Conservation (phyloP, 257 asterid species). For the Solanum gracilifrons region DNA sequence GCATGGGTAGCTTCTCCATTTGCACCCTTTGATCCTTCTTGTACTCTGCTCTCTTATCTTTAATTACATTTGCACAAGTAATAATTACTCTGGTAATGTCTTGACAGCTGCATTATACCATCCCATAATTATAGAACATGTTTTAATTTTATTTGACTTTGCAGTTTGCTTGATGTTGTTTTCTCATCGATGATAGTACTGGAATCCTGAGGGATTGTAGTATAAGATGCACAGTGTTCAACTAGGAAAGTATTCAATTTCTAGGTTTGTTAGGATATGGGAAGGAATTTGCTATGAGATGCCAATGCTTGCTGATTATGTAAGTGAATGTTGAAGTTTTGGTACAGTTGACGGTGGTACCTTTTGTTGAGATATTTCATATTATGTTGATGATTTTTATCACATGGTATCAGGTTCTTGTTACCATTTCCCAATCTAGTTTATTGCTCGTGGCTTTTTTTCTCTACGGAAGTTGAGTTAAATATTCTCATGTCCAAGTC, state of each 20-base stretch:
- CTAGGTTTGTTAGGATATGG: not conserved
- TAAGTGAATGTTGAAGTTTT: not conserved
- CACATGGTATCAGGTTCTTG: not conserved
- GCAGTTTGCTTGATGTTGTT: slow-evolving; percentile 25
- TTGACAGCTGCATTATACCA: not conserved
- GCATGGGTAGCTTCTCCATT: not conserved
- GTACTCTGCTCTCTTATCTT: not conserved
- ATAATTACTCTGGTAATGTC: not conserved
- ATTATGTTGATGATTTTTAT: not conserved
- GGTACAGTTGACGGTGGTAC: not conserved
- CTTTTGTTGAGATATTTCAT: not conserved
- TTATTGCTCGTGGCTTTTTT: not conserved
- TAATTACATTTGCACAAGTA: not conserved
- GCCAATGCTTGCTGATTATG: not conserved
- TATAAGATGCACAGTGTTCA: not conserved
- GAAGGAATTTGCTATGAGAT: not conserved
- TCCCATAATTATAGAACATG: not conserved
- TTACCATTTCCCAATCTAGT: not conserved
- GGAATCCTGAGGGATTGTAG: not conserved
- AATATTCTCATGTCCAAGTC: not conserved
- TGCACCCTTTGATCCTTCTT: not conserved
- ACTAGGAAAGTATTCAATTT: not conserved
- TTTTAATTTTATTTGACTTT: not conserved
- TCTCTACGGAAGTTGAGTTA: not conserved
- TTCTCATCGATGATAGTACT: not conserved